Evolutionary conservation across 805 yeast species (phyloP).

Genomic region (Yarrowia osloensis): DNA sequence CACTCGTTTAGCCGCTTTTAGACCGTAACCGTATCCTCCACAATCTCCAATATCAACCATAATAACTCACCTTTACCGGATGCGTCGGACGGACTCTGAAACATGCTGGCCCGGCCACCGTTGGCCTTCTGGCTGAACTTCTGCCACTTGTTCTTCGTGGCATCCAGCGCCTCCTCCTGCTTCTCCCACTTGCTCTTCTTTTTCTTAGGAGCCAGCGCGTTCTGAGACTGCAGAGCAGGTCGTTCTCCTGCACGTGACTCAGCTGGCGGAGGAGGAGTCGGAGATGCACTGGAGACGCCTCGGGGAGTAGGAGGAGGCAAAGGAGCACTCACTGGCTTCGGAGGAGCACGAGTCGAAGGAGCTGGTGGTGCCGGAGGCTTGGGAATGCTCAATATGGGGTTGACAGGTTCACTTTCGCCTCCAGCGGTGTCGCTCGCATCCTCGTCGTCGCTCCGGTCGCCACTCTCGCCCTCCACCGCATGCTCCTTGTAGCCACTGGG

Average conservation of each 20-base stretch:
- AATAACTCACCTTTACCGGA: slow-evolving; percentile 18
- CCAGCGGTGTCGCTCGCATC: neutral
- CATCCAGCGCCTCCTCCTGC: slow-evolving; percentile 26
- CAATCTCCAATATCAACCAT: neutral
- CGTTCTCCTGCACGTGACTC: neutral
- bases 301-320: neutral
- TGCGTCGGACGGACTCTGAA: slow-evolving; percentile 8
- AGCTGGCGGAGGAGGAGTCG: neutral
- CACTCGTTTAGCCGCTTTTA: neutral
- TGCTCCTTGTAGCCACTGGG: neutral
- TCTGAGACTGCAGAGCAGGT: slow-evolving; percentile 8
- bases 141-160: slow-evolving; percentile 20
- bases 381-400: neutral
- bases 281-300: neutral
- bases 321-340: neutral
- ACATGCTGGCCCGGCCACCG: slow-evolving; percentile 9
- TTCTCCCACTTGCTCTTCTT: slow-evolving; percentile 28
- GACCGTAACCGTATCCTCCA: neutral
- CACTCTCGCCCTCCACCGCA: neutral
- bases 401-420: neutral
- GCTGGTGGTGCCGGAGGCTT: neutral
- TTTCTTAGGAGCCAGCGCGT: slow-evolving; percentile 9
- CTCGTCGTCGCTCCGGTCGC: neutral
- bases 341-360: neutral
- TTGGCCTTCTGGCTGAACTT: slow-evolving; percentile 25